phyloP scores from a whole-genome alignment of 2,329 filamentous ascomycete species.

The Ilyonectria robusta region DNA sequence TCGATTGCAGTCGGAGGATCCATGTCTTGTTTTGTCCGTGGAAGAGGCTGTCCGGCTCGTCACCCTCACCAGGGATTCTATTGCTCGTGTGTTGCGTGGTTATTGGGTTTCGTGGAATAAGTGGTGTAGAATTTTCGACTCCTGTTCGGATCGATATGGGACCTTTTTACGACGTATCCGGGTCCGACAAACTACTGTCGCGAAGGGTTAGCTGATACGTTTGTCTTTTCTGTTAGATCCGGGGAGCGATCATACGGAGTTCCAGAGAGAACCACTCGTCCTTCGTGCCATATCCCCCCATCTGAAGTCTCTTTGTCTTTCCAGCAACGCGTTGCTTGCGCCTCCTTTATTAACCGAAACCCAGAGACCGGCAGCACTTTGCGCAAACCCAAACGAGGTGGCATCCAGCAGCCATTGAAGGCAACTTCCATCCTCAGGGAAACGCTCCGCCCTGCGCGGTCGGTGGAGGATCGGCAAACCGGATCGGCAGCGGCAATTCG shows the following conservation, averaged over 20 bases:
- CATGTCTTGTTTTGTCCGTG: background rate
- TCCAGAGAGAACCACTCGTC: background rate
- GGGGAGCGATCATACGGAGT: background rate
- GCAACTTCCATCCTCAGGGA: background rate
- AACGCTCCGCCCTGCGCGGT: background rate
- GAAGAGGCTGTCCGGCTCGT: too few relatives aligned
- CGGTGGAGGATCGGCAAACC: background rate
- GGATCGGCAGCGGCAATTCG: background rate
- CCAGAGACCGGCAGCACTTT: background rate
- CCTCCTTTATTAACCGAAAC: background rate
- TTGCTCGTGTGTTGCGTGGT: background rate
- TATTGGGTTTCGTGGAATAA: background rate
- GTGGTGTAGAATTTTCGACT: background rate
- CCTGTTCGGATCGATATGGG: background rate
- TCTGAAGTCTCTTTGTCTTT: background rate
- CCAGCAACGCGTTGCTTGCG: background rate
- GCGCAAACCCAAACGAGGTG: background rate
- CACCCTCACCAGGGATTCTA: too few relatives aligned
- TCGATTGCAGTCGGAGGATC: background rate
- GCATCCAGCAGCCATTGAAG: background rate
- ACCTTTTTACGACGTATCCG: slow-evolving; percentile 5
- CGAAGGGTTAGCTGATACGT: background rate
- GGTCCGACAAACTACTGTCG: background rate
- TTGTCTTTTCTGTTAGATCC: background rate
- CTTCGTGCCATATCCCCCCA: background rate